Percentiles rank a stretch among this genome's conserved stretches.
Evolutionary conservation across 345 rosid genomes (phyloP).

Genomic region (Geranium brycei): DNA sequence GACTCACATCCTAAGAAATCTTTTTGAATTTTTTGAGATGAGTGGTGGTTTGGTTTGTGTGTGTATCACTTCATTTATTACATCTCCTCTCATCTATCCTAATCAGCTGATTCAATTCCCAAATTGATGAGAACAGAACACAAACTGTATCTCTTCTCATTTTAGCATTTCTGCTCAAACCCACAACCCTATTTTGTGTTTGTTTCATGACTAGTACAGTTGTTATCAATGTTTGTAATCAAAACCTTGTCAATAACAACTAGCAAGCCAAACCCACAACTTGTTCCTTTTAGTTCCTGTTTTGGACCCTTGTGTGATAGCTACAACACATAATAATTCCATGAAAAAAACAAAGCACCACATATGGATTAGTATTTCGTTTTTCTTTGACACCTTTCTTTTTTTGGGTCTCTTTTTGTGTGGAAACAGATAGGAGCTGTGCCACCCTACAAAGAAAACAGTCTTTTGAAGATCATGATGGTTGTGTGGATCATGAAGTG

Average conservation of each 20-base stretch:
- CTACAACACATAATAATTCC: neutral
- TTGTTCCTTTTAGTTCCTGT: neutral
- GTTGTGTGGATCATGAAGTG: conserved; percentile 18
- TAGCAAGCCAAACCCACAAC: no score
- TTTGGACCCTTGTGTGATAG: neutral
- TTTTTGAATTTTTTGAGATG: conserved; percentile 11
- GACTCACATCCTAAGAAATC: conserved; percentile 1
- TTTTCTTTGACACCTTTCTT: neutral
- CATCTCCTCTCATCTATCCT: conserved; percentile 1
- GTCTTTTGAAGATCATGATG: conserved; percentile 25
- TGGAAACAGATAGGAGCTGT: conserved; percentile 20
- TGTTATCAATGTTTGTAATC: neutral
- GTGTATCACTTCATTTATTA: conserved; percentile 28
- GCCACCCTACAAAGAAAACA: conserved; percentile 23
- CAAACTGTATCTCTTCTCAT: conserved; percentile 16
- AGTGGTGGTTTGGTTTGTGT: neutral
- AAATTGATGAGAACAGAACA: conserved; percentile 17
- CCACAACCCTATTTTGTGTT: neutral
- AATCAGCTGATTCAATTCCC: conserved; percentile 10
- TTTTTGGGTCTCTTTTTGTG: neutral
- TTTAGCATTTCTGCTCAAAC: conserved; percentile 25
- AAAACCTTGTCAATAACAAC: neutral
- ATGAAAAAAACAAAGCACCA: no score
- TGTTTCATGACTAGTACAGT: neutral
- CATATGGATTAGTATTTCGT: neutral